Base-by-base conservation (phyloP, 179 eudicot genomes). In the Actinidia arguta region DNA sequence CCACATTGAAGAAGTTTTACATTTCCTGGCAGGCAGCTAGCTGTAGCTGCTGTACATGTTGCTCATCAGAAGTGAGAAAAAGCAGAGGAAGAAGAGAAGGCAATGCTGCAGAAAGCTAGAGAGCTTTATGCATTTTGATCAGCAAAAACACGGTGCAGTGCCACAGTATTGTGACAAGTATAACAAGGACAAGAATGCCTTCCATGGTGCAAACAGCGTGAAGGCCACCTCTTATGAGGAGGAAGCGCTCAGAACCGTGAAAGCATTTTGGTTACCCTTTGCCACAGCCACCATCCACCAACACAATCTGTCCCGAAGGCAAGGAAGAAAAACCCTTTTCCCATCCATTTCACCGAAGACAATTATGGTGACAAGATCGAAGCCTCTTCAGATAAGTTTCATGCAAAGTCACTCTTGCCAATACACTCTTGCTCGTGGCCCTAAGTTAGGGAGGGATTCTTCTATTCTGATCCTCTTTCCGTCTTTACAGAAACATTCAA, bases 261-360 rank as follows among this genome's bases (percentile, higher is more conserved):
- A 96, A 86, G 99, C 99, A 8, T 95, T 95, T 76, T 96, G 99
- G 97, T 94, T 96, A 55, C 99, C 99, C 54, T 96, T 98, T 63
- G 99, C 99, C 0, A 96, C 99, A 90, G 0, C 93, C 95, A 50
- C 98, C 99, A 50, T 75, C 93, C 6, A 80, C 91, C 56, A 70
- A 82, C 86, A 92, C 97, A 47, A 87, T 83, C 20, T 96, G 99
- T 76, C 99, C 99, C 0, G 99, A 96, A 82, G 99, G 98, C 17
- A 90, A 79, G 0, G 98, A 96, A 84, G 92, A 92, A 95, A 95
- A 83, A 89, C 90, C 68, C 96, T 94, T 48, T 96, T 93, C 82
- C 92, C 96, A 85, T 96, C 61, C 61, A 31, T 74, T 90, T 93
- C 63, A 96, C 95, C 0, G 98, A 95, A 88, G 98, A 94, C 77